A percentile compares a stretch with the other conserved stretches of the same genome.
phyloP scores from a whole-genome alignment of 768 basidiomycete genomes.

The Boletus patriciae region DNA sequence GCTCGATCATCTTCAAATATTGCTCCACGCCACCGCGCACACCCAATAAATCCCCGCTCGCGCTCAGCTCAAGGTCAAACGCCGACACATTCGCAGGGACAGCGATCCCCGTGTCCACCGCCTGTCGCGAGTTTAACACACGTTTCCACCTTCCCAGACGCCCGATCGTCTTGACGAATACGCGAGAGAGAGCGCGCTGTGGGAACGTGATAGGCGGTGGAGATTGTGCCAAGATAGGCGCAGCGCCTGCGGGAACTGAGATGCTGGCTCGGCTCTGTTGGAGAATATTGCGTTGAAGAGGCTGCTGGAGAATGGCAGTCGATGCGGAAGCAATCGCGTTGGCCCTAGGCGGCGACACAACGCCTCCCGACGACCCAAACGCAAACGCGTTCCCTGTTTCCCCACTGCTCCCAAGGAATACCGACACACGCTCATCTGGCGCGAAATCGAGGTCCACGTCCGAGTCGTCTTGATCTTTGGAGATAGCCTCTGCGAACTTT shows the following conservation, averaged over 20 bases:
- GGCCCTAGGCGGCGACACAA: constrained; percentile 40
- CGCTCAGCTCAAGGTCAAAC: constrained; percentile 66
- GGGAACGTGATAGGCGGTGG: constrained; percentile 45
- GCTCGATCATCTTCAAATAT: constrained; percentile 60
- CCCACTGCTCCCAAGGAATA: constrained; percentile 33
- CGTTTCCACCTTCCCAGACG: constrained; percentile 81
- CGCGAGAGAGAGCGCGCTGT: constrained; percentile 68
- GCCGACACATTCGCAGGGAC: constrained; percentile 56
- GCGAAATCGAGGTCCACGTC: constrained; percentile 80
- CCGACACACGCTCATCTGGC: constrained; percentile 46
- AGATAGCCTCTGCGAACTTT: constrained; percentile 60
- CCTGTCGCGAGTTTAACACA: constrained; percentile 55
- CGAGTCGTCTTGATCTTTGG: constrained; percentile 54
- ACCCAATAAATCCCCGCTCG: constrained; percentile 59
- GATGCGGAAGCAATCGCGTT: constrained; percentile 55
- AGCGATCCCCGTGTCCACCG: constrained; percentile 37
- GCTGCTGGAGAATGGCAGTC: constrained; percentile 63
- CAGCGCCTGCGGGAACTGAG: constrained; percentile 24
- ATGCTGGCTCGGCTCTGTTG: constrained; percentile 43
- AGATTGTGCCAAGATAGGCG: constrained; percentile 30
- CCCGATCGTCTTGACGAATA: constrained; percentile 79
- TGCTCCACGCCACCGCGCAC: constrained; percentile 65
- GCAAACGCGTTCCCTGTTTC: constrained; percentile 50
- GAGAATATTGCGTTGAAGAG: constrained; percentile 51
- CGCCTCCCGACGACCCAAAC: constrained; percentile 26